Evolutionary conservation across 495 filamentous ascomycete species (phyloP), one percentile per base, ranked within the genome.

Genomic region (Apodospora peruviana): DNA sequence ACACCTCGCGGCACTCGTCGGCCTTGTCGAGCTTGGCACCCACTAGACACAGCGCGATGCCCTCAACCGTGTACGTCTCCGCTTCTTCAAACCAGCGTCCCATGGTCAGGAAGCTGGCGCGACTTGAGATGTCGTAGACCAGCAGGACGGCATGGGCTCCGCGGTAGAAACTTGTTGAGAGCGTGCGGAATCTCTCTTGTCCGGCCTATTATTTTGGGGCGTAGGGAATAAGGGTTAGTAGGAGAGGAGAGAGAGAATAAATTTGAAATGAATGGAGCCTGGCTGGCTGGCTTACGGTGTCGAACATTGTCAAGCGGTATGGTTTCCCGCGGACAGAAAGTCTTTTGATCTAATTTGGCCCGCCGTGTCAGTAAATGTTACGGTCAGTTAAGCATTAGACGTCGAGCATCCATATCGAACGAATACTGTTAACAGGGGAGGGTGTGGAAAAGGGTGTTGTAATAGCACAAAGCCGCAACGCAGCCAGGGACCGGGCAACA

Each of bases 91-190:
- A 79, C 79, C 80, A 83, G 39, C 70, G 65, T 40, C 77, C 76
- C 75, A 83, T 78, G 36, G 71, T 65, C 18, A 72, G 59, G 50
- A 82, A 83, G 48, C 67, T 74, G 35, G 78, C 74, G 27, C 73
- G 56, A 52, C 66, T 77, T 14, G 75, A 74, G 34, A 82, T 74
- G 53, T 82, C 80, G 60, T 82, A 83, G 36, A 81, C 76, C 20
- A 83, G 59, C 48, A 82, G 71, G 45, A 82, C 74, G 51, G 69
- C 80, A 49, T 82, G 78, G 2, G 79, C 77, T 40, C 77, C 77
- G 24, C 80, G 77, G 65, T 83, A 82, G 61, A 80, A 82, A 48
- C 69, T 74, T 46, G 75, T 80, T 3, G 79, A 80, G 37, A 83
- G 68, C 7, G 80, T 79, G 47, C 78, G 77, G 62, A 82, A 82